phyloP scores from a whole-genome alignment of 164 flowering plant species.

The Magnolia kwangsiensis region DNA sequence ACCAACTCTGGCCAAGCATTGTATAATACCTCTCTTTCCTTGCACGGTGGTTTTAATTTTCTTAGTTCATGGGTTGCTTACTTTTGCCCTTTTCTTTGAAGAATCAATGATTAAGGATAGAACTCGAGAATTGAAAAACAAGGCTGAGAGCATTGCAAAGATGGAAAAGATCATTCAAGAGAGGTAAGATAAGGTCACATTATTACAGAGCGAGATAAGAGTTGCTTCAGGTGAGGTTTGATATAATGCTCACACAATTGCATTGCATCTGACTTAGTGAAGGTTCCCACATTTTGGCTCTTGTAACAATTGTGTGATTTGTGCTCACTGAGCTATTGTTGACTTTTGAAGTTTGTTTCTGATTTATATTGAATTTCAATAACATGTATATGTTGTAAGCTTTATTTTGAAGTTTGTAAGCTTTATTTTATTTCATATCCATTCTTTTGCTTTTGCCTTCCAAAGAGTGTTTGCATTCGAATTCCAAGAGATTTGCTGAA shows the following conservation, averaged over 20 bases:
- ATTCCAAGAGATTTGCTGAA: too few species aligned
- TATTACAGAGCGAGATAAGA: constrained; percentile 46
- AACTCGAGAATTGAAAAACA: constrained; percentile 44
- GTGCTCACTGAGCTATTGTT: neutral
- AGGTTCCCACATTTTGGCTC: neutral
- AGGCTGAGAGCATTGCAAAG: constrained; percentile 52
- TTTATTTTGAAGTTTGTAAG: neutral
- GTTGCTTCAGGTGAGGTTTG: constrained; percentile 37
- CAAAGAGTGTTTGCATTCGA: too few species aligned
- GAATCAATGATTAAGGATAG: constrained; percentile 55
- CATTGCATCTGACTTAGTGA: neutral
- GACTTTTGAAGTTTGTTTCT: neutral
- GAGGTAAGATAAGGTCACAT: constrained; percentile 45
- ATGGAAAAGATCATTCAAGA: constrained; percentile 55
- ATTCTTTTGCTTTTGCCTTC: too few species aligned
- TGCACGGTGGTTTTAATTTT: neutral
- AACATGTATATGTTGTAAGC: neutral
- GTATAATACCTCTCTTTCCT: neutral
- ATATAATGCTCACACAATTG: neutral
- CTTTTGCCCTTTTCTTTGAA: constrained; percentile 17
- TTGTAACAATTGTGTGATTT: neutral
- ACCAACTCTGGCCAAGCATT: too few species aligned
- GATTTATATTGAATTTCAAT: neutral
- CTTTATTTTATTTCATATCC: too few species aligned
- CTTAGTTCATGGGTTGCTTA: neutral